Evolutionary conservation across 2,329 filamentous ascomycete genomes (phyloP).

Genomic region (Huntiella moniliformis): DNA sequence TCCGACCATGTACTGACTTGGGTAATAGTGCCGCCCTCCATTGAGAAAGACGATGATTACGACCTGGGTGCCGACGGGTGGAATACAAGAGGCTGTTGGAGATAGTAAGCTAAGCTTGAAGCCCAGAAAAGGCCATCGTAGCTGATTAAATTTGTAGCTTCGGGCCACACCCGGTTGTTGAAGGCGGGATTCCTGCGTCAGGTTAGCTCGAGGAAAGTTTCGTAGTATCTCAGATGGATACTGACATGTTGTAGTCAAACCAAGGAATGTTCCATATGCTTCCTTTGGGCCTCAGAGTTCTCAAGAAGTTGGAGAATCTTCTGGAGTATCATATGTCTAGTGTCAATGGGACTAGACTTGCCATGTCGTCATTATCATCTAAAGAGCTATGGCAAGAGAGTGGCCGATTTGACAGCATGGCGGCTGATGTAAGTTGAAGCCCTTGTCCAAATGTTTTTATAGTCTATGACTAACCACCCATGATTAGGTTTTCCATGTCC

Average conservation of each 20-base stretch:
- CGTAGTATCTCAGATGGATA: background rate
- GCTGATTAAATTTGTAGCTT: constrained; percentile 4
- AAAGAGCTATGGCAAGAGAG: constrained; percentile 69
- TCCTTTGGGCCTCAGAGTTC: constrained; percentile 68
- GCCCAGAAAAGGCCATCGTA: background rate
- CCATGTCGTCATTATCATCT: constrained; percentile 70
- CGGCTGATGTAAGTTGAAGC: constrained; percentile 42
- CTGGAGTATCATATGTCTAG: constrained; percentile 79
- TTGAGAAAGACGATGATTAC: constrained; percentile 33
- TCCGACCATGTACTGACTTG: background rate
- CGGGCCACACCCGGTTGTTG: constrained; percentile 18
- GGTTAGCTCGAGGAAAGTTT: constrained; percentile 22
- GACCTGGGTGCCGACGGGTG: constrained; percentile 63
- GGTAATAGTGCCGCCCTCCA: constrained; percentile 1
- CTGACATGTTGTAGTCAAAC: constrained; percentile 39
- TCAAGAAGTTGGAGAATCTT: constrained; percentile 68
- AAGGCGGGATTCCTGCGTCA: constrained; percentile 57
- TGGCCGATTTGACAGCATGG: constrained; percentile 55
- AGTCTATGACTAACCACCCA: background rate
- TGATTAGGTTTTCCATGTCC: constrained; percentile 54
- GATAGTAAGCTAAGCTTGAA: constrained; percentile 25
- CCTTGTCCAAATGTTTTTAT: background rate
- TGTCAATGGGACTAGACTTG: constrained; percentile 65
- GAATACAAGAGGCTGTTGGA: constrained; percentile 37
- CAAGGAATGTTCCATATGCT: constrained; percentile 85